A percentile compares a stretch with the other conserved stretches of the same genome.
Conservation (phyloP, 257 asterid species). For the Agastache rugosa region DNA sequence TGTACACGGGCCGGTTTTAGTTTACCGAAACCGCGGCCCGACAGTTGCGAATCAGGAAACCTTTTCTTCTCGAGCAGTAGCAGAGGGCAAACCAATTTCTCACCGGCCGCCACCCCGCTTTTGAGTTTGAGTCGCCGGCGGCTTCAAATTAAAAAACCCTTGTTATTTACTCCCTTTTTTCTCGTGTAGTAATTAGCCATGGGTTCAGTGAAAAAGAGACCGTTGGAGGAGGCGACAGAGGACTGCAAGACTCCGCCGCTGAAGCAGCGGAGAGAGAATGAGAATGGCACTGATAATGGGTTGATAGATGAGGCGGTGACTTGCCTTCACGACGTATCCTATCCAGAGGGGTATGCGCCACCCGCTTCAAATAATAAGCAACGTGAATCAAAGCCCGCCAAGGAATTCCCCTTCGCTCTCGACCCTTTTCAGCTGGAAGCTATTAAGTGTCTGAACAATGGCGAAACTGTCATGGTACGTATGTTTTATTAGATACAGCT, state of each 20-base stretch:
- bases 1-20: no score
- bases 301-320: conserved; percentile 65
- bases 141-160: no score
- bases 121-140: no score
- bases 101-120: no score
- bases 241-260: conserved; percentile 50
- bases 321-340: conserved; percentile 87
- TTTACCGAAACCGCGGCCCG: no score
- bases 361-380: conserved; percentile 35
- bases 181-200: conserved; percentile 35
- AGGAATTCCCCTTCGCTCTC: conserved; percentile 73
- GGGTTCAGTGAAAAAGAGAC: conserved; percentile 82
- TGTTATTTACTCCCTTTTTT: no score
- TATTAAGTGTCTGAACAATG: conserved; percentile 72
- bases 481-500: not conserved
- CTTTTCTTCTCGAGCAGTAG: no score
- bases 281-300: conserved; percentile 36
- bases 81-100: no score
- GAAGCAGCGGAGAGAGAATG: conserved; percentile 55
- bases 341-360: conserved; percentile 74
- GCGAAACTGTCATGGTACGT: conserved; percentile 92
- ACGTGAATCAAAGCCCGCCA: conserved; percentile 65
- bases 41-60: no score
- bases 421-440: conserved; percentile 97
- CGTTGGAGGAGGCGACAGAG: conserved; percentile 50